Base-by-base conservation (phyloP, 2,329 filamentous ascomycete genomes). In the Pestalotiopsis sp. region DNA sequence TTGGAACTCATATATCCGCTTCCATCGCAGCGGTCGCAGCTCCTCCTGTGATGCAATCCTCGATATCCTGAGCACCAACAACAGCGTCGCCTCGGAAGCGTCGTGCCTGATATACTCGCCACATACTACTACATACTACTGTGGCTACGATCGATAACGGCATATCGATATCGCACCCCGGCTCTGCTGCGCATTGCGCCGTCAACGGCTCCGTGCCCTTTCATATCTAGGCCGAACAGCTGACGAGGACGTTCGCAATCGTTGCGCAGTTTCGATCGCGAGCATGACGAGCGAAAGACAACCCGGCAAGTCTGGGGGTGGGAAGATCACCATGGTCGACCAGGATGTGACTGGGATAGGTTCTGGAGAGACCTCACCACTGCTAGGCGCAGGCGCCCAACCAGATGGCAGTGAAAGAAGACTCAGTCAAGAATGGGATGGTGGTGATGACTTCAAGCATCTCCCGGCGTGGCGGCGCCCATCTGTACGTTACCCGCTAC, bases 391-490 rank as follows among this genome's bases (percentile, higher is more conserved):
- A 45, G 75, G 74, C 70, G 71, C 73, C 67, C 31, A 73, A 70
- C 69, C 63, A 27, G 74, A 69, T 36, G 68, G 66, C 58, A 27
- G 38, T 31, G 69, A 71, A 20, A 67, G 64, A 2, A 69, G 72
- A 39, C 65, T 58, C 13, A 72, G 74, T 12, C 76, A 77, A 27
- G 78, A 75, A 69, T 90, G 87, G 87, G 80, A 81, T 65, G 86
- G 84, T 7, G 75, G 81, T 27, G 82, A 82, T 13, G 91, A 93
- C 73, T 93, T 91, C 71, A 83, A 84, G 39, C 84, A 84, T 7
- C 72, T 91, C 66, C 86, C 90, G 4, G 90, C 89, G 89, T 90
- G 89, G 83, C 86, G 82, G 70, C 83, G 78, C 72, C 91, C 91
- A 14, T 91, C 89, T 61, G 88, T 91, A 82, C 72, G 86, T 80